Evolutionary conservation across 2,329 filamentous ascomycete species (phyloP).

Genomic region (Cordyceps cicadae): DNA sequence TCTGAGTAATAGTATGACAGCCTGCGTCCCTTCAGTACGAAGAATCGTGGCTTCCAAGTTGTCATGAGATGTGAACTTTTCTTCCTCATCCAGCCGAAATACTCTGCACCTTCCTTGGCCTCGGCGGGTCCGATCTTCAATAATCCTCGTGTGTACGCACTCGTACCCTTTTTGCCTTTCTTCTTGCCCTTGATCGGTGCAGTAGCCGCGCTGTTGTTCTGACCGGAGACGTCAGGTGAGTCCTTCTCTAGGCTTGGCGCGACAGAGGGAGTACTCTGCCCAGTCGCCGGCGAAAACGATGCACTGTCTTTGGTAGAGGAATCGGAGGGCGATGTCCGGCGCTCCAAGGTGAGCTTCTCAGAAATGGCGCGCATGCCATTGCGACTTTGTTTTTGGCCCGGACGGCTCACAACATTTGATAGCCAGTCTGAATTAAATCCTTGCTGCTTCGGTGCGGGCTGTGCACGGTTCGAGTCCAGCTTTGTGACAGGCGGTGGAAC

Average conservation of each 20-base stretch:
- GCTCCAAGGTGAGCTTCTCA: conserved; percentile 57
- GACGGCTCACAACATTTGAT: conserved; percentile 40
- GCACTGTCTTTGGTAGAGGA: conserved; percentile 46
- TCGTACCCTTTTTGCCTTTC: conserved; percentile 90
- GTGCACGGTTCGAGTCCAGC: conserved; percentile 35
- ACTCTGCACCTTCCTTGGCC: conserved; percentile 80
- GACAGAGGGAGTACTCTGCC: conserved; percentile 60
- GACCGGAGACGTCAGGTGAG: conserved; percentile 50
- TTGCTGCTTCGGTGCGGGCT: conserved; percentile 32
- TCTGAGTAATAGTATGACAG: conserved; percentile 96
- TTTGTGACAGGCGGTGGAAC: conserved; percentile 52
- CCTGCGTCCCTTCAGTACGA: conserved; percentile 83
- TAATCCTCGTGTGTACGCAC: conserved; percentile 82
- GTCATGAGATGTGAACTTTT: conserved; percentile 93
- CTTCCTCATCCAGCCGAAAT: conserved; percentile 99
- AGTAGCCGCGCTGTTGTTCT: conserved; percentile 42
- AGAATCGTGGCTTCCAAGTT: conserved; percentile 95
- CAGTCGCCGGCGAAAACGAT: conserved; percentile 62
- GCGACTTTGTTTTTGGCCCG: conserved; percentile 40
- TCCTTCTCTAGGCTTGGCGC: conserved; percentile 71
- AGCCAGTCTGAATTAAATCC: conserved; percentile 50
- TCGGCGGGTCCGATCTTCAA: conserved; percentile 73
- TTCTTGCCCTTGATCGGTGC: conserved; percentile 44
- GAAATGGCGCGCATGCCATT: conserved; percentile 79
- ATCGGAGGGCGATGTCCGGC: conserved; percentile 23